Evolutionary conservation across 371 early-diverging fungal species (phyloP).

Genomic region (Synchytrium microbalum): DNA sequence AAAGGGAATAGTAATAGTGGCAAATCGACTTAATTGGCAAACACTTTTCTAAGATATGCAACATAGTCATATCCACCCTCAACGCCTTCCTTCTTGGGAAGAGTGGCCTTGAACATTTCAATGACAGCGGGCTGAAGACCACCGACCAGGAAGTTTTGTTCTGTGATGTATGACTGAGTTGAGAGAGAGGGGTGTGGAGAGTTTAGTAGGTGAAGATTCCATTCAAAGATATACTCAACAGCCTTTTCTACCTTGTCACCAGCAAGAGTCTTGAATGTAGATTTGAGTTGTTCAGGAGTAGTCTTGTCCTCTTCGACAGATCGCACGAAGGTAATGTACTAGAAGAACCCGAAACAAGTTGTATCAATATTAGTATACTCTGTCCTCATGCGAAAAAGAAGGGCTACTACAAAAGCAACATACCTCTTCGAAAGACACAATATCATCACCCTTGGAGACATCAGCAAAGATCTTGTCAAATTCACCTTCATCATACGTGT

Average conservation of each 20-base stretch:
- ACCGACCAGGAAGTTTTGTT: conserved; percentile 26
- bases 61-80: conserved; percentile 64
- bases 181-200: too few relatives aligned
- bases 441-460: conserved; percentile 50
- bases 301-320: conserved; percentile 85
- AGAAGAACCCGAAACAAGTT: conserved; percentile 1
- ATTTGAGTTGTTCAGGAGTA: conserved; percentile 74
- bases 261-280: conserved; percentile 80
- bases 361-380: too few relatives aligned
- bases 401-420: background rate
- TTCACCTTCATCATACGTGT: conserved; percentile 67
- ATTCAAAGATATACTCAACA: background rate
- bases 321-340: conserved; percentile 79
- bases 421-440: conserved; percentile 74
- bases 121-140: conserved; percentile 57
- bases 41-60: conserved; percentile 59
- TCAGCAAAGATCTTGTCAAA: conserved; percentile 58
- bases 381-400: background rate
- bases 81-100: conserved; percentile 49
- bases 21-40: conserved; percentile 16
- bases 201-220: background rate
- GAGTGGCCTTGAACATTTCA: conserved; percentile 57
- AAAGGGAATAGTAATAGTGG: background rate
- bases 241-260: conserved; percentile 51
- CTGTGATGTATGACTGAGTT: conserved; percentile 25